A percentile compares a stretch with the other conserved stretches of the same genome.
phyloP scores from a whole-genome alignment of 140 eudicot species.

The Flaveria floridana region DNA sequence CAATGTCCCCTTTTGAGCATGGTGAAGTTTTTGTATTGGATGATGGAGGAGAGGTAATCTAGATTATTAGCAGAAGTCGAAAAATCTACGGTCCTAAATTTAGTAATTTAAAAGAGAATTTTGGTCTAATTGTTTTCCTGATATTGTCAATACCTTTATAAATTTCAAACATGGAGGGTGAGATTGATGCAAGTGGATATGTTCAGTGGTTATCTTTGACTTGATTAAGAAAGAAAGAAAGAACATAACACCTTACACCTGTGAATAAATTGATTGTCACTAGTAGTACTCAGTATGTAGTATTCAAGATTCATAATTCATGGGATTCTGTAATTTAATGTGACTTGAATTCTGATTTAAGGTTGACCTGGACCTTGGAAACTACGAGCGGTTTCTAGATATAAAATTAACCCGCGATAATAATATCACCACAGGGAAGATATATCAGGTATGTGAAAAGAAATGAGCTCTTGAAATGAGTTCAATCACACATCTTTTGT shows the following conservation, averaged over 20 bases:
- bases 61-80: background rate
- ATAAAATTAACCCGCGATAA: conserved; percentile 80
- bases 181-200: background rate
- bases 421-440: conserved; percentile 93
- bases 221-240: conserved; percentile 3
- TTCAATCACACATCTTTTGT: conserved; percentile 9
- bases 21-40: conserved; percentile 94
- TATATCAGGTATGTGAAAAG: conserved; percentile 61
- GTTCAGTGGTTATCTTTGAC: background rate
- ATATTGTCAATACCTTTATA: background rate
- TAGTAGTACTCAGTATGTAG: conserved; percentile 1
- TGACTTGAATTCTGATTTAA: conserved; percentile 28
- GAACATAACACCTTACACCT: background rate
- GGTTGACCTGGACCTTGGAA: conserved; percentile 99
- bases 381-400: conserved; percentile 90
- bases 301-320: background rate
- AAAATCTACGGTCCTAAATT: background rate
- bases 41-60: conserved; percentile 95
- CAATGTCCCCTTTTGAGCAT: conserved; percentile 98
- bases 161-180: conserved; percentile 12
- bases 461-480: conserved; percentile 9
- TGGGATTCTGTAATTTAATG: conserved; percentile 14
- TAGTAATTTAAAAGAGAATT: background rate
- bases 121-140: background rate
- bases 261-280: conserved; percentile 4